Conservation (phyloP, 805 yeast genomes). For the Spathaspora sp. region DNA sequence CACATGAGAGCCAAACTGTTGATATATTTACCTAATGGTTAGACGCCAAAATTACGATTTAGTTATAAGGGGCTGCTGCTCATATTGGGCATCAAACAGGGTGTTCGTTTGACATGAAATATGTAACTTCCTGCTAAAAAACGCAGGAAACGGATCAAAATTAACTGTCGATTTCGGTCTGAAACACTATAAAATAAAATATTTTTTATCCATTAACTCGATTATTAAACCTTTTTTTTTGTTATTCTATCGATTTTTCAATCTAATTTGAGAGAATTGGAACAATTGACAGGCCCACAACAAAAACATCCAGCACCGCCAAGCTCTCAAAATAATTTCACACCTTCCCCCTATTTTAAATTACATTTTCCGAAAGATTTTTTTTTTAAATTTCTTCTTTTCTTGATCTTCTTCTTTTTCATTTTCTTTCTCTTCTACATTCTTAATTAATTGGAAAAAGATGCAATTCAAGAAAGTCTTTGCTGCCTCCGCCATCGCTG, state of each 20-base stretch:
- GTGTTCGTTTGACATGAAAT: neutral
- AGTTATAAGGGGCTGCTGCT: too few species aligned
- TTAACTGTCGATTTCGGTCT: neutral
- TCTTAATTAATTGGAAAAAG: conserved; percentile 2
- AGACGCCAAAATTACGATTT: neutral
- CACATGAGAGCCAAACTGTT: neutral
- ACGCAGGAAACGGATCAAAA: neutral
- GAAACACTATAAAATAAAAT: neutral
- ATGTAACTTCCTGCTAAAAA: neutral
- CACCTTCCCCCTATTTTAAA: conserved; percentile 1
- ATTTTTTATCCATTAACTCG: neutral
- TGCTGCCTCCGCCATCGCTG: conserved; percentile 47
- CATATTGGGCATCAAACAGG: too few species aligned
- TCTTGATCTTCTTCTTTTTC: conserved; percentile 6
- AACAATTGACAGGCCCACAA: neutral
- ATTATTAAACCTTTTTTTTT: neutral
- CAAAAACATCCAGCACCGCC: neutral
- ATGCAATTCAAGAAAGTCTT: conserved; percentile 59
- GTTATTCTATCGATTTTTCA: neutral
- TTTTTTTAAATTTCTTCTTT: conserved; percentile 5
- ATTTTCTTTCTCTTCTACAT: conserved; percentile 9
- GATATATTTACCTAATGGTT: neutral
- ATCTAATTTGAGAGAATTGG: neutral
- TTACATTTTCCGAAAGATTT: neutral
- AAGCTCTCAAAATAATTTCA: neutral